Conservation (phyloP, 352 stramenopile genomes). For the Pythium volutum region DNA sequence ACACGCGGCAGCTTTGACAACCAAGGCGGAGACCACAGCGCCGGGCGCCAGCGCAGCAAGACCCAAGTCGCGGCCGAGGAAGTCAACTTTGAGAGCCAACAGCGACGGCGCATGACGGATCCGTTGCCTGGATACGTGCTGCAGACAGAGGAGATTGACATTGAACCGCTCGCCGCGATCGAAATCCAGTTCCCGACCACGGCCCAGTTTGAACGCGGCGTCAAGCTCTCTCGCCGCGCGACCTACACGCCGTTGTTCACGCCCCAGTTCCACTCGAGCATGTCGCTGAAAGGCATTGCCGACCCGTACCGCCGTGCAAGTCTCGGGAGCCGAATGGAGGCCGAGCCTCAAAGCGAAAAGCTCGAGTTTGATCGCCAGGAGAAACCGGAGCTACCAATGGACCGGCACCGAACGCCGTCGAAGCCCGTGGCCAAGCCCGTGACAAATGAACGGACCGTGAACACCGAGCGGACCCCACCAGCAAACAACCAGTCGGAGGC, state of each 20-base stretch:
- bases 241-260: slow-evolving; percentile 3
- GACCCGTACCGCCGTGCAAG: background rate
- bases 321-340: background rate
- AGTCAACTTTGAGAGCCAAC: background rate
- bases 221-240: slow-evolving; percentile 2
- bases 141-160: slow-evolving; percentile 2
- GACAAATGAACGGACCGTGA: background rate
- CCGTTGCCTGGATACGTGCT: background rate
- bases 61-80: background rate
- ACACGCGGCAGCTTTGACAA: slow-evolving; percentile 7
- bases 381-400: background rate
- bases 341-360: background rate
- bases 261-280: slow-evolving; percentile 1
- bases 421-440: background rate
- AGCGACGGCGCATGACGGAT: slow-evolving; percentile 5
- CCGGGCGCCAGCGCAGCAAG: slow-evolving; percentile 1
- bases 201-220: background rate
- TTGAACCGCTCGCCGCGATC: background rate
- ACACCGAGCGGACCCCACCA: background rate
- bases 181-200: background rate
- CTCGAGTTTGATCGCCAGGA: background rate
- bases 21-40: background rate
- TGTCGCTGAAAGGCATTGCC: background rate
- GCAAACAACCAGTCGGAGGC: background rate
- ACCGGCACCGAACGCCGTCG: background rate